A percentile compares a stretch with the other conserved stretches of the same genome.
Evolutionary conservation across 2,329 filamentous ascomycete species (phyloP).

Genomic region (Tricladium varicosporioides): DNA sequence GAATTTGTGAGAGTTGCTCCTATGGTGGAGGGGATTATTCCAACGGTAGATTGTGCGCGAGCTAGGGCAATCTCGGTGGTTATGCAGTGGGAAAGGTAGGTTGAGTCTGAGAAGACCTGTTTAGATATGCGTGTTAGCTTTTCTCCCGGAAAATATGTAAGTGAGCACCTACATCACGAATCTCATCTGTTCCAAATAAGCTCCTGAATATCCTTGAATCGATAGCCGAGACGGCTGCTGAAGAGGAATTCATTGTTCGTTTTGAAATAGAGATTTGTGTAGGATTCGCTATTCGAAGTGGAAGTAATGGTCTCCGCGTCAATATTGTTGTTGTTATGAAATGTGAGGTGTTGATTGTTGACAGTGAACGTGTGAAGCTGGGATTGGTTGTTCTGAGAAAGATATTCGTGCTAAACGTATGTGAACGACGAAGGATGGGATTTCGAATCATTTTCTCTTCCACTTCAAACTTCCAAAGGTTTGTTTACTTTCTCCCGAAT

Average conservation of each 20-base stretch:
- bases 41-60: conserved; percentile 46
- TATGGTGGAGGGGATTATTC: conserved; percentile 43
- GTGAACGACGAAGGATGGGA: too few species aligned
- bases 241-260: not conserved
- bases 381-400: too few species aligned
- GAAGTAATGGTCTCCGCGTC: too few species aligned
- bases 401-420: too few species aligned
- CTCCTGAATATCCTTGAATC: conserved; percentile 51
- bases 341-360: too few species aligned
- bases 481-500: too few species aligned
- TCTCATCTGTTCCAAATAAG: conserved; percentile 50
- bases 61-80: conserved; percentile 52
- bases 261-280: not conserved
- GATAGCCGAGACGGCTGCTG: conserved; percentile 33
- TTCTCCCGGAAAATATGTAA: not conserved
- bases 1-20: conserved; percentile 36
- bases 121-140: not conserved
- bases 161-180: conserved; percentile 36
- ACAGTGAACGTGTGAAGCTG: too few species aligned
- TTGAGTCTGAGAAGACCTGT: conserved; percentile 46
- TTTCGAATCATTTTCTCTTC: too few species aligned
- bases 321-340: too few species aligned
- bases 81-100: conserved; percentile 47
- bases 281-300: too few species aligned
- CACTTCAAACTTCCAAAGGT: too few species aligned